Evolutionary conservation across 768 basidiomycete species (phyloP), one percentile per base, ranked within the genome.

Genomic region (Leucogyrophana mollusca): DNA sequence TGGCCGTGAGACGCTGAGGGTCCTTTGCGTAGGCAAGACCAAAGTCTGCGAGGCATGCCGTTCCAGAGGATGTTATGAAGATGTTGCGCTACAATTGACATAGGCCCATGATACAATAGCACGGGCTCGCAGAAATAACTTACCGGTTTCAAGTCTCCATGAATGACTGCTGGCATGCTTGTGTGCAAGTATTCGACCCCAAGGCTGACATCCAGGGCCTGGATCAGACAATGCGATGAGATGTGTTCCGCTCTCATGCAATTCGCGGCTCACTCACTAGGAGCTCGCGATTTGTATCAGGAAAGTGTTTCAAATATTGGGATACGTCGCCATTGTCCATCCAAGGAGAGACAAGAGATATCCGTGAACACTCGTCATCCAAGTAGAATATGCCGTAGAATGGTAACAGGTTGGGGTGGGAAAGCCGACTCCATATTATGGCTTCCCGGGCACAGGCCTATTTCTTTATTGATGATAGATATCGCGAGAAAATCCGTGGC

Each of bases 91-190:
- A 13, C 7, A 30, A 7, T 30, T 11, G 3, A 4, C 25, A n/a
- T n/a, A n/a, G n/a, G 0, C 9, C 55, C 10, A 30, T 57, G 33
- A 8, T 3, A 30, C 8, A 22, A 24, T 18, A 11, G 3, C 3
- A 35, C 21, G 6, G 39, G 3, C 2, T 17, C 13, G 21, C 13
- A 20, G 13, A 24, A 21, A 3, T 21, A 32, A 30, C n/a, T n/a
- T 44, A 75, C 74, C 23, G 67, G 66, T 56, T 73, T 74, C 20
- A 74, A 46, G 43, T 75, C 74, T 10, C 74, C 73, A 17, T 74
- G 73, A 9, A 69, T 51, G 13, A 76, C 63, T 1, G 73, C 72
- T 13, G 27, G 27, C 6, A 13, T 21, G 69, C 69, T 21, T 61
- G 45, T 47, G 64, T 76, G 73, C 20, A 74, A 55, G 45, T 72